These are phyloP conservation scores for Esteya vermicola DNA, from an alignment of 2,329 filamentous ascomycete genomes.

Conservation along the genomic window DNA sequence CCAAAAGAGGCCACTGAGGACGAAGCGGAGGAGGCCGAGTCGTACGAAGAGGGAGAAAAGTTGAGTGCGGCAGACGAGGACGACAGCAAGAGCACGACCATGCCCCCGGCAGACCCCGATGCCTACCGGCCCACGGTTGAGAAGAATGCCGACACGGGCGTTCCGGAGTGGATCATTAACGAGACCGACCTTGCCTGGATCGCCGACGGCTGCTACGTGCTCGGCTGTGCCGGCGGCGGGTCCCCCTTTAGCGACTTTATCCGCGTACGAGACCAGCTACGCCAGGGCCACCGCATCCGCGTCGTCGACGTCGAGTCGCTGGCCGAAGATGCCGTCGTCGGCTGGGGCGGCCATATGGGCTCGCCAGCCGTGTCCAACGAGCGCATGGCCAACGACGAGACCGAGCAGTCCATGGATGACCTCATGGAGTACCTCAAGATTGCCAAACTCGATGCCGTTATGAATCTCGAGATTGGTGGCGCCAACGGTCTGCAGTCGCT, in stretches of 20 bases:
- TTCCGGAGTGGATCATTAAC: conserved; percentile 25
- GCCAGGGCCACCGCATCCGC: conserved; percentile 21
- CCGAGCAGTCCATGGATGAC: conserved; percentile 26
- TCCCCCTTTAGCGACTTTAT: conserved; percentile 20
- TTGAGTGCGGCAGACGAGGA: background rate
- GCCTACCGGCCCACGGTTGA: conserved; percentile 20
- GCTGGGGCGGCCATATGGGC: conserved; percentile 28
- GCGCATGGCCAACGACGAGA: conserved; percentile 36
- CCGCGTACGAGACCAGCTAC: conserved; percentile 19
- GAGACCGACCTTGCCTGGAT: conserved; percentile 29
- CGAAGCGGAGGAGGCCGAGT: background rate
- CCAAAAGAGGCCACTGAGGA: background rate
- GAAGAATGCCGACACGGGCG: conserved; percentile 11
- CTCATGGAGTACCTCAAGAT: conserved; percentile 17
- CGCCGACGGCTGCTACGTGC: conserved; percentile 28
- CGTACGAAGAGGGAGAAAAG: conserved; percentile 8
- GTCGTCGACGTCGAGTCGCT: conserved; percentile 24
- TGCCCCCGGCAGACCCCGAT: conserved; percentile 14
- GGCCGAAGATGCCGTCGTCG: conserved; percentile 25
- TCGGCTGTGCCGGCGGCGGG: conserved; percentile 33
- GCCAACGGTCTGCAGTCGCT: conserved; percentile 31
- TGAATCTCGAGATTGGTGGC: conserved; percentile 39
- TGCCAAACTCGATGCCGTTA: conserved; percentile 19
- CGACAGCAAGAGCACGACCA: conserved; percentile 17
- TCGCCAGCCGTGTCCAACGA: conserved; percentile 27